These are phyloP conservation scores for Alternaria solani DNA, from an alignment of 2,329 filamentous ascomycete species.

Conservation along the genomic window DNA sequence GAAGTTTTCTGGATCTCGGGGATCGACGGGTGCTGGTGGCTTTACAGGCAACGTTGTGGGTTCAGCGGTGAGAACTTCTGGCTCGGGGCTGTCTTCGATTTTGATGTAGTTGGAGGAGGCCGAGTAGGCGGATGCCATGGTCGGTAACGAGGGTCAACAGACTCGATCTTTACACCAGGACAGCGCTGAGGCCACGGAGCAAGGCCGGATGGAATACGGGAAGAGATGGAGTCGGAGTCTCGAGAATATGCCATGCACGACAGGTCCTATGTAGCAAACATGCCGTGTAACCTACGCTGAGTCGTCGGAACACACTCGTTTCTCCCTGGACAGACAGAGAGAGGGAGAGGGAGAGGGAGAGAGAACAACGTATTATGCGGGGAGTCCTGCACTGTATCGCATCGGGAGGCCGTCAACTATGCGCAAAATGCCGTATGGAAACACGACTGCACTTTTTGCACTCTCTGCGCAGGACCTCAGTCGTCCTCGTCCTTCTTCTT, in stretches of 20 bases:
- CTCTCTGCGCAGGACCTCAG: not conserved
- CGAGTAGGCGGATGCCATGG: constrained; percentile 2
- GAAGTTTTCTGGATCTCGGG: constrained; percentile 40
- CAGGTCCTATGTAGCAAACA: constrained; percentile 7
- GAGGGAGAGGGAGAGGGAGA: no score
- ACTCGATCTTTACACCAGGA: not conserved
- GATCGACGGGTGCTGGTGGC: constrained; percentile 17
- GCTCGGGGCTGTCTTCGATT: constrained; percentile 15
- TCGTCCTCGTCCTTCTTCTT: not conserved
- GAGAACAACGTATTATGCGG: not conserved
- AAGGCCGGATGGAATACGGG: not conserved
- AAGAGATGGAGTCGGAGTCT: not conserved
- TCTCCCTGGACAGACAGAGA: not conserved
- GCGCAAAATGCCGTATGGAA: not conserved
- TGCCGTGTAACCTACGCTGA: constrained; percentile 10
- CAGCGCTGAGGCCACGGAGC: not conserved
- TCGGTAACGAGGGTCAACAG: not conserved
- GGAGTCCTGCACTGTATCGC: not conserved
- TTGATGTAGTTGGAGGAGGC: constrained; percentile 6
- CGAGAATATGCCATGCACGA: not conserved
- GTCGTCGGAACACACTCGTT: constrained; percentile 4
- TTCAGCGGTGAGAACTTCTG: constrained; percentile 7
- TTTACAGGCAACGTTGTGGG: constrained; percentile 5
- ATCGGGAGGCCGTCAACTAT: constrained; percentile 12
- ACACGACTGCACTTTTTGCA: not conserved